Percentiles rank a stretch among this genome's conserved stretches.
These are phyloP conservation scores for Aurantiochytrium sp. DNA, from an alignment of 108 stramenopile genomes.

Conservation along the genomic window DNA sequence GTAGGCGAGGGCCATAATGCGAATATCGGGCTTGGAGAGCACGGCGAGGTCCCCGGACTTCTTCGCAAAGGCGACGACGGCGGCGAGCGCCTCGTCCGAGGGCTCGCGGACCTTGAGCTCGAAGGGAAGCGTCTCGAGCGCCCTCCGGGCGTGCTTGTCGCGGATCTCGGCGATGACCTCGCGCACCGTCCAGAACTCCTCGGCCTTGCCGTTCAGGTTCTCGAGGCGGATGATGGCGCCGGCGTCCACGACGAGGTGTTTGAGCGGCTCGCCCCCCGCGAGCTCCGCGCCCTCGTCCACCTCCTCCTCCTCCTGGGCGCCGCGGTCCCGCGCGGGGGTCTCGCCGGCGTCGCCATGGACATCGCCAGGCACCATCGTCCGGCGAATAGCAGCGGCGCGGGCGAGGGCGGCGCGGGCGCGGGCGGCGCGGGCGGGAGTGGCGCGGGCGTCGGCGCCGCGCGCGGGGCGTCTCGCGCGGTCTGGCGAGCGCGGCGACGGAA, in stretches of 20 bases:
- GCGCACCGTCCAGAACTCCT: conserved; percentile 17
- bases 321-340: too few relatives aligned
- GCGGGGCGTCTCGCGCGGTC: too few relatives aligned
- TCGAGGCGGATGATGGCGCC: conserved; percentile 38
- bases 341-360: too few relatives aligned
- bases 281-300: not conserved
- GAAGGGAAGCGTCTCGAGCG: conserved; percentile 48
- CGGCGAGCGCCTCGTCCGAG: conserved; percentile 49
- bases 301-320: not conserved
- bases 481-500: too few relatives aligned
- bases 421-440: too few relatives aligned
- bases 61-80: conserved; percentile 72
- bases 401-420: too few relatives aligned
- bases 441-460: too few relatives aligned
- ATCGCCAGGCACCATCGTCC: too few relatives aligned
- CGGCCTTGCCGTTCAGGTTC: not conserved
- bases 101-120: conserved; percentile 53
- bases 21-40: conserved; percentile 76
- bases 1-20: conserved; percentile 80
- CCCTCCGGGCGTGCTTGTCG: conserved; percentile 29
- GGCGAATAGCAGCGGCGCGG: too few relatives aligned
- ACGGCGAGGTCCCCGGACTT: conserved; percentile 86
- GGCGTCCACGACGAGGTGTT: conserved; percentile 34
- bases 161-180: conserved; percentile 40
- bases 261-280: not conserved